Base-by-base conservation (phyloP, 2,329 filamentous ascomycete species). In the Xylariaceae sp. region DNA sequence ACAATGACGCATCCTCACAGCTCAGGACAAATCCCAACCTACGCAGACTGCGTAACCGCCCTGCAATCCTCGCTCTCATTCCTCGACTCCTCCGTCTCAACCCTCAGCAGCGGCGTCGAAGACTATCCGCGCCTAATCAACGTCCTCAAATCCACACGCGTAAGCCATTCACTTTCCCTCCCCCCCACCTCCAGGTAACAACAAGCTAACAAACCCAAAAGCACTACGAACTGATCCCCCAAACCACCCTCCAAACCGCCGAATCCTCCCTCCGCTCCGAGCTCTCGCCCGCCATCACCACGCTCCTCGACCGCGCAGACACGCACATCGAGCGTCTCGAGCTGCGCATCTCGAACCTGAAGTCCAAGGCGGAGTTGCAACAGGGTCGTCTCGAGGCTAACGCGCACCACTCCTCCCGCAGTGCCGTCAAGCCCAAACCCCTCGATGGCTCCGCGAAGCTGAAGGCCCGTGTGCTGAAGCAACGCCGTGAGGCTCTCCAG, bases 161-260 rank as follows among this genome's bases (percentile, higher is more conserved):
- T 83, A 73, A 52, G 76, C 44, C 38, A 28, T 3, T 19, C 19
- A 28, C 18, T 19, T n/a, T 39, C 19, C 36, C 19, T 45, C 17
- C 31, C 42, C 42, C 16, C 43, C 40, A 33, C 45, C 5, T 38
- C 4, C 19, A 18, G 34, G 9, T 38, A 6, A n/a, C 31, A 44
- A n/a, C 9, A 40, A 48, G 22, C 22, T 41, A 44, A 31, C 14
- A 14, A 7, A n/a, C n/a, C n/a, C 7, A 42, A 54, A 56, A 95
- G 87, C 92, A 96, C 74, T 97, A 96, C 72, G 92, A 97, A 70
- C 84, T 96, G 40, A 89, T 96, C 61, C 89, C 91, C 14, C 90
- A 96, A 68, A 83, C 88, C 12, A 89, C 89, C 47, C 83, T 97
- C 42, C 85, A 86, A 55, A 81, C 87, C 57, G 92, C 92, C 31